Base-by-base conservation (phyloP, 305 asterid genomes). In the Ilex paraguariensis region DNA sequence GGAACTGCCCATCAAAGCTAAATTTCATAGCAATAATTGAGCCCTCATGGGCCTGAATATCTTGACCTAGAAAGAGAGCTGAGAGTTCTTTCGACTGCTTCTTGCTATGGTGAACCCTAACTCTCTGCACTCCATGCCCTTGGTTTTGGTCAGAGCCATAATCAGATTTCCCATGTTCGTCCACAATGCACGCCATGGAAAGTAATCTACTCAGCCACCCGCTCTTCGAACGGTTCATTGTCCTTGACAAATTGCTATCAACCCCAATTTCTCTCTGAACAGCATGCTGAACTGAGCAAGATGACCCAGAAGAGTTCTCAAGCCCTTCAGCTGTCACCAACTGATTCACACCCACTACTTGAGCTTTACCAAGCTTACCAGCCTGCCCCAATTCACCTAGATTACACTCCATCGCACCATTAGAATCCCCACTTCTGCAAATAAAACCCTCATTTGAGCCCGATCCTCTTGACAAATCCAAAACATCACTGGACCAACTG, bases 1-100 rank as follows among this genome's bases (percentile, higher is more conserved):
- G 72, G 65, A 77, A 84, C 67, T 80, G 87, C 12, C 99, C 99
- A 15, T 87, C 96, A 15, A 36, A 82, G 69, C 96, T 93, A 71
- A 93, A 93, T 69, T 87, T 93, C 97, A 93, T 90, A 0, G 92
- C 31, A 80, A 82, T 74, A 30, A 93, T 93, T 0, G 96, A 72
- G 32, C 97, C 97, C 62, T 90, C 80, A 7, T 93, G 99, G 36
- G 96, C 97, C 72, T 72, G 91, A 60, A 93, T 81, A 71, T 84
- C 81, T 66, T 87, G 97, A 49, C 87, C 95, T 12, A 61, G 68
- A 81, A 86, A 90, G 58, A 93, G 84, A 46, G 87, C 97, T 14
- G 99, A 90, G 56, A 93, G 81, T 70, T 93, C 97, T 81, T 90
- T 93, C 68, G 69, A 54, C 60, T 61, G 82, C 74, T 77, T 87